Evolutionary conservation across 345 rosid species (phyloP).

Genomic region (Diplotaxis tenuifolia): DNA sequence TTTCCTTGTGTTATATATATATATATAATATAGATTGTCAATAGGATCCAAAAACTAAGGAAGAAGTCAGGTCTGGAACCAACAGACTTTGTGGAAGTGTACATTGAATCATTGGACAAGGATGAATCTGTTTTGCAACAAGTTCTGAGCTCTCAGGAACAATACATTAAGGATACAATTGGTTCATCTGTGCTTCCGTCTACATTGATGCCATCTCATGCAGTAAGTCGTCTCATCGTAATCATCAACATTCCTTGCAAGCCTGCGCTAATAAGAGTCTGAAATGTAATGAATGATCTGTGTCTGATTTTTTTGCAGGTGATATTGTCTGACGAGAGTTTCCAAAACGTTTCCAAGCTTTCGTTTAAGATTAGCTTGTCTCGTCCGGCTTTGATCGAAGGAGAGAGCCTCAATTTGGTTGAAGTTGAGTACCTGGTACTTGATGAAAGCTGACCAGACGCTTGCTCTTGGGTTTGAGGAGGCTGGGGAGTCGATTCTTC

Average conservation of each 20-base stretch:
- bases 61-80: constrained; percentile 25
- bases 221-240: constrained; percentile 57
- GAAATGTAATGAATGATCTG: neutral
- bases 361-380: constrained; percentile 64
- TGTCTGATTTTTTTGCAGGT: constrained; percentile 47
- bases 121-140: constrained; percentile 32
- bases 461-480: no score
- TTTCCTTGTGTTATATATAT: constrained; percentile 3
- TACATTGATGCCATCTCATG: constrained; percentile 59
- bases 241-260: constrained; percentile 20
- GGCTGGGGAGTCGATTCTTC: no score
- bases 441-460: no score
- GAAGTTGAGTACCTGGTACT: no score
- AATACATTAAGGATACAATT: constrained; percentile 70
- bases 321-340: constrained; percentile 66
- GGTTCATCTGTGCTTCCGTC: constrained; percentile 77
- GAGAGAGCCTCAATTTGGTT: no score
- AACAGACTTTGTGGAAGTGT: no score
- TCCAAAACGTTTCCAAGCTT: constrained; percentile 47
- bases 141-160: constrained; percentile 7
- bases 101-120: constrained; percentile 42
- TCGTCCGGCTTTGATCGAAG: constrained; percentile 56
- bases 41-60: constrained; percentile 40
- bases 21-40: constrained; percentile 57
- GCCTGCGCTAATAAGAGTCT: neutral